These are phyloP conservation scores for Rutidosis leptorrhynchoides DNA, from an alignment of 129 eudicot genomes.

Conservation along the genomic window DNA sequence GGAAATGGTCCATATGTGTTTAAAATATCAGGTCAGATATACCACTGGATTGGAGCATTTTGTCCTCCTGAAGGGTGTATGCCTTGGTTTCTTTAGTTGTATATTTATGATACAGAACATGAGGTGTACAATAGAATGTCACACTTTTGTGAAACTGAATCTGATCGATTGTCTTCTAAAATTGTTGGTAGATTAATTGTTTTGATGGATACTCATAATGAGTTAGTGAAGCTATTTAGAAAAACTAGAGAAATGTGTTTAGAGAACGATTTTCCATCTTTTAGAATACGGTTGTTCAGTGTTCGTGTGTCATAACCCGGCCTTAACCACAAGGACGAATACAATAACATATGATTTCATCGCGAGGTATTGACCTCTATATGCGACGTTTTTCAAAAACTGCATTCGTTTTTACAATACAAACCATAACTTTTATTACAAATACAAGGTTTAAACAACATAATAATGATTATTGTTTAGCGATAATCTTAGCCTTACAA, in stretches of 20 bases:
- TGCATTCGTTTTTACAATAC: no score
- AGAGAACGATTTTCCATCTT: not conserved
- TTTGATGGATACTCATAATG: not conserved
- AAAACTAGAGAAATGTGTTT: not conserved
- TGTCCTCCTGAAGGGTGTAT: not conserved
- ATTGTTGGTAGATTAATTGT: not conserved
- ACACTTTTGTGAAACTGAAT: no score
- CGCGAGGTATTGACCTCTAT: no score
- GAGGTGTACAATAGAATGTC: not conserved
- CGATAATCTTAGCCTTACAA: no score
- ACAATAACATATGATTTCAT: no score
- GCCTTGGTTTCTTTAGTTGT: not conserved
- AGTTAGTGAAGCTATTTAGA: not conserved
- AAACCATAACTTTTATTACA: no score
- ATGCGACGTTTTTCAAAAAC: no score
- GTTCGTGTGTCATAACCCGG: no score
- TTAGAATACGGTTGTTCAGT: not conserved
- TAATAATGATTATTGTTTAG: no score
- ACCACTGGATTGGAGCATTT: not conserved
- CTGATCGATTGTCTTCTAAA: not conserved
- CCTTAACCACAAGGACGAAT: no score
- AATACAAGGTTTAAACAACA: no score
- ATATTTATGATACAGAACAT: not conserved
- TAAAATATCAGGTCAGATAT: not conserved
- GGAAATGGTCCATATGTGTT: not conserved